Conservation (phyloP, 148 eudicot genomes). For the Cornus controversa region DNA sequence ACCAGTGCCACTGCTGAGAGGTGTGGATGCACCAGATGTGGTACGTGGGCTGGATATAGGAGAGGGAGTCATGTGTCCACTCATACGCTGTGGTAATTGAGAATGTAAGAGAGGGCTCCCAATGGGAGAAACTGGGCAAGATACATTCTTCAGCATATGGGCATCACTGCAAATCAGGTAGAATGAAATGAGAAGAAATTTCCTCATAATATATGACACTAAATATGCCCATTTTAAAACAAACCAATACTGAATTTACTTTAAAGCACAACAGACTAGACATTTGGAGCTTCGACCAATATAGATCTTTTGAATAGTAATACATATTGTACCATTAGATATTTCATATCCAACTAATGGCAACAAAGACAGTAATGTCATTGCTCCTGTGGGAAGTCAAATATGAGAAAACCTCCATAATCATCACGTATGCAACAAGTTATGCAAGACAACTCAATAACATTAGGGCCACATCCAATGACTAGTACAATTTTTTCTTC, state of each 20-base stretch:
- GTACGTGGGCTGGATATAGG: constrained; percentile 87
- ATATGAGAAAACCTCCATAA: too few relatives aligned
- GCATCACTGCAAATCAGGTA: constrained; percentile 57
- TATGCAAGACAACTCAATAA: too few relatives aligned
- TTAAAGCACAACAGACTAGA: background rate
- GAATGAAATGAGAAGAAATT: constrained; percentile 18
- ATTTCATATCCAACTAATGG: too few relatives aligned
- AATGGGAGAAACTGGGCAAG: constrained; percentile 95
- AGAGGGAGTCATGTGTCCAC: constrained; percentile 81
- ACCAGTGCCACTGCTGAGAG: constrained; percentile 66
- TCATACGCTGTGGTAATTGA: constrained; percentile 72
- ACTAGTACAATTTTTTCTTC: too few relatives aligned
- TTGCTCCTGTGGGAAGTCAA: too few relatives aligned
- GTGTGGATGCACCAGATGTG: constrained; percentile 87
- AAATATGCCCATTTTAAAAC: too few relatives aligned
- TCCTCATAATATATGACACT: background rate
- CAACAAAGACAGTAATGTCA: too few relatives aligned
- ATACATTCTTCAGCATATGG: constrained; percentile 67
- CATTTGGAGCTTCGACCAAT: too few relatives aligned
- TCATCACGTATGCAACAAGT: too few relatives aligned
- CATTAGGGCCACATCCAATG: too few relatives aligned
- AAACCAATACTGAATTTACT: background rate
- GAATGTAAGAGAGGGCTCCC: constrained; percentile 88
- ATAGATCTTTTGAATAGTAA: too few relatives aligned
- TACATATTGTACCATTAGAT: too few relatives aligned